Base-by-base conservation (phyloP, 2,329 filamentous ascomycete genomes). In the Purpureocillium takamizusanense region DNA sequence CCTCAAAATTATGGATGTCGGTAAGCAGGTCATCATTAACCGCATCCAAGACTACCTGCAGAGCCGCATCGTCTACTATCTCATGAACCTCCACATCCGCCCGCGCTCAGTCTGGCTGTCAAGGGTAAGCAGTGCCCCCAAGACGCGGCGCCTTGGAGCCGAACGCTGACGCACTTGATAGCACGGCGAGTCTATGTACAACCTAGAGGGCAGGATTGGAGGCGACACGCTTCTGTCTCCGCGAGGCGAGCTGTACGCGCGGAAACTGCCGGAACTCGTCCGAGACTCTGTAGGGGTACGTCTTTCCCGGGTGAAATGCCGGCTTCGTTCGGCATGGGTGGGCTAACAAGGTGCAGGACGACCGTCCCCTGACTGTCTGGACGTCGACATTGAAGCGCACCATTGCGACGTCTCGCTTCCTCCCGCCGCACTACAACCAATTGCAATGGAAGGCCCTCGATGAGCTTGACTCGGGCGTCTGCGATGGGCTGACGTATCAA, bases 391-490 rank as follows among this genome's bases (percentile, higher is more conserved):
- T 83, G 21, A 81, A 72, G 59, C 84, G 92, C 42, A 98, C 92
- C 12, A 95, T 94, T 51, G 84, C 92, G 46, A 97, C 90, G 0
- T 83, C 90, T 12, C 81, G 85, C 36, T 86, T 86, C 63, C 76
- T 98, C 1, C 81, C 85, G 3, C 65, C 71, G 11, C 73, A 85
- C 43, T 95, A 90, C 62, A 90, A 95, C 58, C 94, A 95, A 61
- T 74, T 98, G 12, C 88, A 95, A 62, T 98, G 92, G 92, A 98
- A 98, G 67, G 92, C 92, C 1, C 76, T 98, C 3, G 92, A 98
- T 55, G 92, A 98, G 65, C 81, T 98, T 29, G 92, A 98, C 60
- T 89, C 87, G 1, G 92, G 92, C 36, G 86, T 97, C 35, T 98
- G 92, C 65, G 92, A 98, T 53, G 89, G 90, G 39, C 78, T 97